These are phyloP conservation scores for Paratinospora sagittata DNA, from an alignment of 164 flowering plant species.

Conservation along the genomic window DNA sequence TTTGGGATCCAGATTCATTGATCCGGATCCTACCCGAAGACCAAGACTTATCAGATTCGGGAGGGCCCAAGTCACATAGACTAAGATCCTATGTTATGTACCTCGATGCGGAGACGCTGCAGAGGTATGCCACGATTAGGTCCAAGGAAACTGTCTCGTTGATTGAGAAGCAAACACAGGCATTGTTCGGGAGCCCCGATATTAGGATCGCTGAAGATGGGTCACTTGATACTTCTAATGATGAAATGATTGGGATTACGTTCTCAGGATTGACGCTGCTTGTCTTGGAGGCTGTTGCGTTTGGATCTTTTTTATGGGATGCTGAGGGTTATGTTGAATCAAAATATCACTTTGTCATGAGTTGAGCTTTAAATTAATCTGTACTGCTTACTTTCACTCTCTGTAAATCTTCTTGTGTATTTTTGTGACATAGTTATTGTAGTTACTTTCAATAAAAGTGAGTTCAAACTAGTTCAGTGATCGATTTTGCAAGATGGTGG, in stretches of 20 bases:
- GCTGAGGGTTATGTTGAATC: conserved; percentile 73
- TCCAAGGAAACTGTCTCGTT: conserved; percentile 79
- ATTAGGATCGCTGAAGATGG: conserved; percentile 61
- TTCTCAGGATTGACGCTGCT: conserved; percentile 76
- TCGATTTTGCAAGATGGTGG: no score
- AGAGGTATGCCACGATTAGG: conserved; percentile 80
- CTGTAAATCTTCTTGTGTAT: conserved; percentile 6
- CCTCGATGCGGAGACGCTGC: conserved; percentile 80
- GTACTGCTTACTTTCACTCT: not conserved
- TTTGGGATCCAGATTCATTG: conserved; percentile 72
- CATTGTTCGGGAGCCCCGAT: conserved; percentile 86
- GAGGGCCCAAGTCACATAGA: conserved; percentile 37
- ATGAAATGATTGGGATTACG: conserved; percentile 52
- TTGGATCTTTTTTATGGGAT: conserved; percentile 92
- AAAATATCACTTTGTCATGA: conserved; percentile 52
- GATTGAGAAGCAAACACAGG: conserved; percentile 90
- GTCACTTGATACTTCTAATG: conserved; percentile 53
- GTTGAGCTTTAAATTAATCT: conserved; percentile 22
- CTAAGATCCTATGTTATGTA: conserved; percentile 86
- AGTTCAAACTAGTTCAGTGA: not conserved
- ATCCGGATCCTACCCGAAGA: conserved; percentile 44
- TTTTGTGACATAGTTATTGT: not conserved
- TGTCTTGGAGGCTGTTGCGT: conserved; percentile 80
- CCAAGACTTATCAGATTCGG: conserved; percentile 21
- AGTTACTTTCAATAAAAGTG: not conserved